These are phyloP conservation scores for Spergularia marina DNA, from an alignment of 148 eudicot species.

Conservation along the genomic window DNA sequence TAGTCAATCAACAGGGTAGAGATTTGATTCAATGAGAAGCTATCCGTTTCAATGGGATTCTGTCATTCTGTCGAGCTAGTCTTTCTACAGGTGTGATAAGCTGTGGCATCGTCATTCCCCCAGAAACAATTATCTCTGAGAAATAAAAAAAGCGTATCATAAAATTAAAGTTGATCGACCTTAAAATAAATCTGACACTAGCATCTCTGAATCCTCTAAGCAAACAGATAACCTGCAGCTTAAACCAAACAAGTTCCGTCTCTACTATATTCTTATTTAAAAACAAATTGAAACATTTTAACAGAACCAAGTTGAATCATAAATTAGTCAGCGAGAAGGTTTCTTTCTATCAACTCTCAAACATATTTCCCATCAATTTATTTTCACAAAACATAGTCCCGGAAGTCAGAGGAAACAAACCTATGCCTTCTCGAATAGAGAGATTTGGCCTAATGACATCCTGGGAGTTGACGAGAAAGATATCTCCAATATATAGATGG, in stretches of 20 bases:
- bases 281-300: too few relatives aligned
- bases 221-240: neutral
- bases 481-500: slow-evolving; percentile 87
- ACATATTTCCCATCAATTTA: too few relatives aligned
- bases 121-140: slow-evolving; percentile 87
- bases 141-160: neutral
- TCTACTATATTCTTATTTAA: too few relatives aligned
- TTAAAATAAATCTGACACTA: neutral
- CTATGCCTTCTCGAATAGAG: slow-evolving; percentile 92
- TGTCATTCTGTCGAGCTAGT: slow-evolving; percentile 40
- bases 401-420: slow-evolving; percentile 32
- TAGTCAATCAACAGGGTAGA: neutral
- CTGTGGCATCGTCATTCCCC: slow-evolving; percentile 97
- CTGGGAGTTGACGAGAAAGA: slow-evolving; percentile 72
- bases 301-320: too few relatives aligned
- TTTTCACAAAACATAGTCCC: neutral
- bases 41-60: slow-evolving; percentile 54
- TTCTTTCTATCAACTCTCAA: too few relatives aligned
- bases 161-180: neutral
- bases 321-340: too few relatives aligned
- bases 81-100: slow-evolving; percentile 58
- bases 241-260: neutral
- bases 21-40: slow-evolving; percentile 45
- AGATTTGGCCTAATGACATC: slow-evolving; percentile 87
- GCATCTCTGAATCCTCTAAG: neutral